Conservation (phyloP, 208 protist genomes). For the Trypanosoma caninum region DNA sequence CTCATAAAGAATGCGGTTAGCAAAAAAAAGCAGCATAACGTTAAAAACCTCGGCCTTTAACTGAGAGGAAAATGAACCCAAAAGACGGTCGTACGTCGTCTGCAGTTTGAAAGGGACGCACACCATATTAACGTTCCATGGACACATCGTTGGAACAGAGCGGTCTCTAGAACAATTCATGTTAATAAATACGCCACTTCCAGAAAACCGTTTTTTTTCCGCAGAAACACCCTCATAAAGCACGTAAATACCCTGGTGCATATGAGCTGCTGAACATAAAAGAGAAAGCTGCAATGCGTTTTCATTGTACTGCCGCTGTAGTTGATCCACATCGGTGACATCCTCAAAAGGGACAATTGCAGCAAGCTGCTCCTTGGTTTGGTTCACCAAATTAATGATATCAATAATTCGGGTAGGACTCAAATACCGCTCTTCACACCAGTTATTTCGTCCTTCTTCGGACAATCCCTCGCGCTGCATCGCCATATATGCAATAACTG, state of each 20-base stretch:
- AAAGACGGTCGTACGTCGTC: constrained; percentile 53
- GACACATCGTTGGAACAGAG: constrained; percentile 64
- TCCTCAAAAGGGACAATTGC: constrained; percentile 59
- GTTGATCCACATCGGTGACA: constrained; percentile 56
- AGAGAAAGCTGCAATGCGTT: constrained; percentile 39
- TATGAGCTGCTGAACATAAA: constrained; percentile 55
- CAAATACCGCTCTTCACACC: constrained; percentile 61
- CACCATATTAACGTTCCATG: constrained; percentile 45
- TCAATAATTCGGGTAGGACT: constrained; percentile 63
- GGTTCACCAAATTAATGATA: constrained; percentile 52
- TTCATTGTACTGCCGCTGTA: constrained; percentile 49
- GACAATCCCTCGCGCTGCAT: constrained; percentile 76
- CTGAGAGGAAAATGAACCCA: constrained; percentile 61
- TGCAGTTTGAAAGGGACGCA: constrained; percentile 67
- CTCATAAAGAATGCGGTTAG: constrained; percentile 39
- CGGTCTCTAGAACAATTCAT: constrained; percentile 51
- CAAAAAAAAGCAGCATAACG: constrained; percentile 61
- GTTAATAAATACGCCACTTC: constrained; percentile 64
- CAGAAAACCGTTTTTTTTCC: constrained; percentile 43
- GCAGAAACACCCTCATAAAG: constrained; percentile 40
- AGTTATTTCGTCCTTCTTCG: constrained; percentile 67
- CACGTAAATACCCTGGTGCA: constrained; percentile 64
- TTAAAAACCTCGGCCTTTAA: constrained; percentile 52
- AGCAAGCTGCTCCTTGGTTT: constrained; percentile 73
- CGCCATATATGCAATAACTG: constrained; percentile 67